A percentile compares a stretch with the other conserved stretches of the same genome.
Evolutionary conservation across 345 rosid genomes (phyloP).

Genomic region (Mercurialis annua): DNA sequence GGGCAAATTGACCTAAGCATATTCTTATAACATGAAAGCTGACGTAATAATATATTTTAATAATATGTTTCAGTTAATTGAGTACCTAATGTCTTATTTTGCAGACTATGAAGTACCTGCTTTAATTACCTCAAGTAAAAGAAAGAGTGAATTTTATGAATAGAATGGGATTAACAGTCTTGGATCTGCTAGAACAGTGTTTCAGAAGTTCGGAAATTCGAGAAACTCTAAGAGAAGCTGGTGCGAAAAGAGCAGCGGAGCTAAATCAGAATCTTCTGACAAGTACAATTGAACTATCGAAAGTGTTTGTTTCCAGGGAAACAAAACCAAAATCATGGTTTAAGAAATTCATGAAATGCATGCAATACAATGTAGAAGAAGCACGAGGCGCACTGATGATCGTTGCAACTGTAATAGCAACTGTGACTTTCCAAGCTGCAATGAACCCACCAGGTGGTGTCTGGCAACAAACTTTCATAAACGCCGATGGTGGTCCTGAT

Average conservation of each 20-base stretch:
- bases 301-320: background rate
- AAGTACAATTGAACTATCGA: too few relatives aligned
- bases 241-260: background rate
- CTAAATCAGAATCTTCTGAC: background rate
- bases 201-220: background rate
- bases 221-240: background rate
- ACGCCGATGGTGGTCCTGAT: too few relatives aligned
- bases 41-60: too few relatives aligned
- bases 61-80: too few relatives aligned
- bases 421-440: slow-evolving; percentile 2
- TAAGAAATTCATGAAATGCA: background rate
- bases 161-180: background rate
- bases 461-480: background rate
- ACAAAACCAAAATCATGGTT: background rate
- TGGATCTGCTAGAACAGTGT: background rate
- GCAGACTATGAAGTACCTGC: background rate
- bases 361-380: background rate
- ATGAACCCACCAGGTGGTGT: slow-evolving; percentile 3
- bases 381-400: background rate
- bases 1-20: too few relatives aligned
- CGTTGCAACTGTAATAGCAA: background rate
- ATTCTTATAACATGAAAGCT: too few relatives aligned
- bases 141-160: background rate
- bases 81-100: background rate
- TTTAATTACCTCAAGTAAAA: background rate